These are phyloP conservation scores for Pseudozyma sp. DNA, from an alignment of 1,284 basidiomycete genomes.

Conservation along the genomic window DNA sequence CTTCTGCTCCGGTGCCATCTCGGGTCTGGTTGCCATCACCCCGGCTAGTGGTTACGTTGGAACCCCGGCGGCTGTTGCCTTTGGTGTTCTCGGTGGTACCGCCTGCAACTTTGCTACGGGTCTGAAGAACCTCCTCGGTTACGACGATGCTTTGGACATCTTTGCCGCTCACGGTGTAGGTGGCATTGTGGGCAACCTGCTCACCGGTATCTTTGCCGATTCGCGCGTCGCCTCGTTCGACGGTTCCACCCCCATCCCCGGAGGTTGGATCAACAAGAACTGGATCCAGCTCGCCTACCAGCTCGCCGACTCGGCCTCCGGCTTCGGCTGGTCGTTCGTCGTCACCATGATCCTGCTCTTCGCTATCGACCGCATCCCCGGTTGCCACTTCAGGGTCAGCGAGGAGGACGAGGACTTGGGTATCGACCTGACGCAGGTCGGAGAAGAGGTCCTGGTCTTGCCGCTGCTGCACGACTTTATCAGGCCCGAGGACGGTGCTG, in stretches of 20 bases:
- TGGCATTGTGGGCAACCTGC: conserved; percentile 85
- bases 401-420: conserved; percentile 92
- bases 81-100: conserved; percentile 81
- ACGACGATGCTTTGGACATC: conserved; percentile 73
- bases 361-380: conserved; percentile 92
- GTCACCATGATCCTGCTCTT: conserved; percentile 80
- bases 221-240: conserved; percentile 84
- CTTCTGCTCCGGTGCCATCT: conserved; percentile 94
- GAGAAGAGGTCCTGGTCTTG: conserved; percentile 73
- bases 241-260: conserved; percentile 68
- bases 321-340: conserved; percentile 63
- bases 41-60: conserved; percentile 75
- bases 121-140: conserved; percentile 77
- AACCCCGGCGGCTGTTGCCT: conserved; percentile 60
- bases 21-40: conserved; percentile 79
- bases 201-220: conserved; percentile 90
- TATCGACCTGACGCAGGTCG: conserved; percentile 92
- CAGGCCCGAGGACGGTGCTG: conserved; percentile 30
- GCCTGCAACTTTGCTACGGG: conserved; percentile 93
- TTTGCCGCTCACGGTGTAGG: conserved; percentile 91
- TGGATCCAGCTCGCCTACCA: conserved; percentile 81
- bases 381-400: conserved; percentile 79
- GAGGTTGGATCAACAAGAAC: conserved; percentile 91
- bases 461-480: conserved; percentile 33
- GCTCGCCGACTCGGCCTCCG: conserved; percentile 78